phyloP scores from a whole-genome alignment of 371 early-diverging fungal species.

The Mortierella sp. region DNA sequence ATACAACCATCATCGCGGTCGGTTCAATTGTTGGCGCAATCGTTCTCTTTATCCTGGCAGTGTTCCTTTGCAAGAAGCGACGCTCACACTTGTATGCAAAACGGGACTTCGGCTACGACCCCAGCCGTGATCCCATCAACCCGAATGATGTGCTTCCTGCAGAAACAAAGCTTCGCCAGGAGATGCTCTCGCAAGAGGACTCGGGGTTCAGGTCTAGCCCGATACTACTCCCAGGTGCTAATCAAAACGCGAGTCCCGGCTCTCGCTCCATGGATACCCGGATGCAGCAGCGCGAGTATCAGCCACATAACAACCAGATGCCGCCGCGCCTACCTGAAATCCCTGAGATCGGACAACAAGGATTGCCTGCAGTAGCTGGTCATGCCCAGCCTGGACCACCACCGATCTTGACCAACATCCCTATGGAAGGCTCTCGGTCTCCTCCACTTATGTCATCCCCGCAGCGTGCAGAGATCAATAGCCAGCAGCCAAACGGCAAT shows the following conservation, averaged over 20 bases:
- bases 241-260: too few species aligned
- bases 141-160: slow-evolving; percentile 37
- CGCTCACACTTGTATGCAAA: slow-evolving; percentile 21
- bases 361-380: background rate
- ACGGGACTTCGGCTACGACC: slow-evolving; percentile 20
- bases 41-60: slow-evolving; percentile 31
- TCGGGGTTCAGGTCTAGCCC: slow-evolving; percentile 22
- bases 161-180: slow-evolving; percentile 20
- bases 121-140: slow-evolving; percentile 44
- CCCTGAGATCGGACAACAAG: slow-evolving; percentile 6
- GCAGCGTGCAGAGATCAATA: slow-evolving; percentile 11
- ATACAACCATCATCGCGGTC: slow-evolving; percentile 37
- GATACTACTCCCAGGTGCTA: slow-evolving; percentile 5
- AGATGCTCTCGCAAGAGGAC: slow-evolving; percentile 12
- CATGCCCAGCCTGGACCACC: background rate
- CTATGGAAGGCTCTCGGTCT: slow-evolving; percentile 9
- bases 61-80: slow-evolving; percentile 33
- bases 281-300: slow-evolving; percentile 7
- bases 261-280: too few species aligned
- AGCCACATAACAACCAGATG: slow-evolving; percentile 22
- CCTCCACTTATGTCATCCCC: slow-evolving; percentile 17
- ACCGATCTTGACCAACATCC: slow-evolving; percentile 9
- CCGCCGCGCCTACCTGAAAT: slow-evolving; percentile 30
- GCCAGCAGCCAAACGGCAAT: slow-evolving; percentile 1
- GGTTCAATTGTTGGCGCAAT: slow-evolving; percentile 34